Conservation (phyloP, 1,284 basidiomycete genomes). For the Pseudozyma pruni region DNA sequence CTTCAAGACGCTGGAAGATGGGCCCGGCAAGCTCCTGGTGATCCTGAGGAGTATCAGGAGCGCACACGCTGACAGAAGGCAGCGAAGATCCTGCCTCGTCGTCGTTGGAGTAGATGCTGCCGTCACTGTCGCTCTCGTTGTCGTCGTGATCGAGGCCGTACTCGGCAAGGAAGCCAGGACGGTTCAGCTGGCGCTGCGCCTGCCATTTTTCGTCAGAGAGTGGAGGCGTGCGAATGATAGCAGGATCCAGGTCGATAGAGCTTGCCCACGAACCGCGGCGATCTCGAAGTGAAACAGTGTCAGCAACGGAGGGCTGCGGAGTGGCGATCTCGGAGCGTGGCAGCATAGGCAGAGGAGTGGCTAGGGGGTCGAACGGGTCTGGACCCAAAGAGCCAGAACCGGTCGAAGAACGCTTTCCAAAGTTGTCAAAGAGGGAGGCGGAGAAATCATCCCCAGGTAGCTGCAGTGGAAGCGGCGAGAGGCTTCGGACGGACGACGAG, state of each 20-base stretch:
- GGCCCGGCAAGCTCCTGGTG: conserved; percentile 16
- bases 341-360: conserved; percentile 10
- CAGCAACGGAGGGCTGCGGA: conserved; percentile 34
- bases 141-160: conserved; percentile 37
- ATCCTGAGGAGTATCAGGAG: background rate
- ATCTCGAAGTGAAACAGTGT: conserved; percentile 28
- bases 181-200: conserved; percentile 1
- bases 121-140: conserved; percentile 43
- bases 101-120: conserved; percentile 25
- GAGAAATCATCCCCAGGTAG: conserved; percentile 21
- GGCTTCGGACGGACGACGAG: conserved; percentile 17
- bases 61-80: background rate
- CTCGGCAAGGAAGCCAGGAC: conserved; percentile 37
- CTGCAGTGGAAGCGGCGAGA: conserved; percentile 26
- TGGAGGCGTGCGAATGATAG: conserved; percentile 39
- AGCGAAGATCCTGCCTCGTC: conserved; percentile 2
- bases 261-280: conserved; percentile 42
- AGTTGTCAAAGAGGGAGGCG: conserved; percentile 24
- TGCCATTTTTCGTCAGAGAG: conserved; percentile 25
- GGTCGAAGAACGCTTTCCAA: conserved; percentile 30
- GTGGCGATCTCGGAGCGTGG: conserved; percentile 4
- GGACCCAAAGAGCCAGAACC: conserved; percentile 31
- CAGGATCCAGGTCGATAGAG: conserved; percentile 39
- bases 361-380: conserved; percentile 34
- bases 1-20: conserved; percentile 41